Evolutionary conservation across 148 eudicot genomes (phyloP), one percentile per base, ranked within the genome.

Genomic region (Amaranthus palmeri): DNA sequence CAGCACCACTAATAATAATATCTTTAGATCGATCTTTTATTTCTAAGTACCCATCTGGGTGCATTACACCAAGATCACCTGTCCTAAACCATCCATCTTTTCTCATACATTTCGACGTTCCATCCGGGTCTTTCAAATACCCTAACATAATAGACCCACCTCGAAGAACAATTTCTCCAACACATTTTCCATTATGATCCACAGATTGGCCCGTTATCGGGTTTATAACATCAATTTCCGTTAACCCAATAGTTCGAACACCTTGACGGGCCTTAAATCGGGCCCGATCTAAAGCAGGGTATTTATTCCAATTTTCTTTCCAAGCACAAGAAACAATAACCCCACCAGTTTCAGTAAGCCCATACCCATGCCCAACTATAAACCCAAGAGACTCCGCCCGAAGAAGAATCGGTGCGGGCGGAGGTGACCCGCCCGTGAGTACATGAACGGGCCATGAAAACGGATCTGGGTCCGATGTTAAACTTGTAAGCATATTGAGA

Each of bases 31-130:
- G 17, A 57, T 89, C 91, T 49, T 85, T 87, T 8, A 89, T 86
- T 62, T 89, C 96, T 43, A 89, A 18, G 70, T 89, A 89, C n/a
- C 92, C 96, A 49, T 87, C 92, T 0, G 76, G 61, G 57, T 87
- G 88, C 73, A 90, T 83, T 50, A 90, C 96, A 3, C 85, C 96
- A 0, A 87, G 80, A 43, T 89, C 91, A 3, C 96, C 96, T 3
- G 81, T 78, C 8, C 72, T 72, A 61, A 78, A 72, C 81, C 81
- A 78, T 10, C 81, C 81, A 41, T 87, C 76, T 56, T 64, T 54
- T 48, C 70, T 83, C 71, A 90, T 79, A 17, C 77, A 77, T 47
- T 80, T 81, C 0, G 67, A 17, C 2, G 96, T 87, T 0, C 71
- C 85, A 44, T 78, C 76, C 0, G 83, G 82, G 58, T 90, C 86